A percentile compares a stretch with the other conserved stretches of the same genome.
Evolutionary conservation across 1,284 basidiomycete species (phyloP).

Genomic region (Cutaneotrichosporon dermatis): DNA sequence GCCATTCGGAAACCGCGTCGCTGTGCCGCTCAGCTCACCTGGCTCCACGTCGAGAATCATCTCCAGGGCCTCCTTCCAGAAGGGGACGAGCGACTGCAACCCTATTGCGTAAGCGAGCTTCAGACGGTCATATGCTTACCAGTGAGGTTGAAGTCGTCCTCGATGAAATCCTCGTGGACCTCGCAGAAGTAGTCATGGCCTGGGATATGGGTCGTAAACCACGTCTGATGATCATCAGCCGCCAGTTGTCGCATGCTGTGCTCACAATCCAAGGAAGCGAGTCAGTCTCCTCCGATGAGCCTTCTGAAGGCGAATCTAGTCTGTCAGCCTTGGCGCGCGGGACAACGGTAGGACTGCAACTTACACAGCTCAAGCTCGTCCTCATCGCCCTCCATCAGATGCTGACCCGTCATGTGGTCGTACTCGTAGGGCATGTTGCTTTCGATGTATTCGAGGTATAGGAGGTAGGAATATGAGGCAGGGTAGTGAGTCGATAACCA

Average conservation of each 20-base stretch:
- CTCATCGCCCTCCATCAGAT: constrained; percentile 36
- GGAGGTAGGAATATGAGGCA: background rate
- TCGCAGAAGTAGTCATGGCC: constrained; percentile 99
- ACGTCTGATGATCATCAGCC: constrained; percentile 51
- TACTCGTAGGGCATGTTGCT: constrained; percentile 17
- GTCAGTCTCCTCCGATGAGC: constrained; percentile 47
- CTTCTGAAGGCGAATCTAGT: constrained; percentile 46
- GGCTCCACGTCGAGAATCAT: constrained; percentile 99
- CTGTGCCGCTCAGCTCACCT: constrained; percentile 57
- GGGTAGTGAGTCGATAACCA: background rate
- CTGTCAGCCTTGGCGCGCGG: background rate
- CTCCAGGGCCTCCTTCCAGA: constrained; percentile 99
- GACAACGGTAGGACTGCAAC: background rate
- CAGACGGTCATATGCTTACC: constrained; percentile 21
- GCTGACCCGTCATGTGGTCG: constrained; percentile 26
- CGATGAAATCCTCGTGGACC: constrained; percentile 97
- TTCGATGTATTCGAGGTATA: background rate
- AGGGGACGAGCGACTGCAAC: constrained; percentile 86
- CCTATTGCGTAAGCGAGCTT: constrained; percentile 52
- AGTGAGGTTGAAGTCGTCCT: constrained; percentile 99
- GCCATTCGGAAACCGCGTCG: background rate
- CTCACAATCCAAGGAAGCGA: constrained; percentile 51
- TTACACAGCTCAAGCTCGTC: constrained; percentile 42
- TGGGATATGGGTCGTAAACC: constrained; percentile 86
- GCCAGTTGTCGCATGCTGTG: background rate